Evolutionary conservation across 164 flowering plant genomes (phyloP), one percentile per base, ranked within the genome.

Genomic region (Brasenia schreberi): DNA sequence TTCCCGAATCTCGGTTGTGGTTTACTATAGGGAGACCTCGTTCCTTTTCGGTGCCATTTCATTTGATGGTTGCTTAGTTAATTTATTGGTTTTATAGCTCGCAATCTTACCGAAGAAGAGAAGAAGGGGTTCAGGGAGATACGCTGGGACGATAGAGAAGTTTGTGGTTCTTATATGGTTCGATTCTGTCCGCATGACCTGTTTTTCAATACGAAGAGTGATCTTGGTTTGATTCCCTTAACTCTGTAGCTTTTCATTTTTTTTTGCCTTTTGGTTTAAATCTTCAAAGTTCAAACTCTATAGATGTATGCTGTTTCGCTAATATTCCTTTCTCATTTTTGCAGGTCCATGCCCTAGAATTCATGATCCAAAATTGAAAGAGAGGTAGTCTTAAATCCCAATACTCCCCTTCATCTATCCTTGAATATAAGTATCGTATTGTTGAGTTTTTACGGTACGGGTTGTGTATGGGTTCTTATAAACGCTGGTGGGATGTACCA

Each of bases 131-230:
- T 71, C 74, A 85, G 71, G 69, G 99, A 92, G 74, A 65, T 94
- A 11, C 75, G 75, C 11, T 94, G 99, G 99, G 99, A 91, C 65
- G 91, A 85, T 72, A 90, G 85, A 77, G 99, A 95, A 67, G 99
- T 88, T 67, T 94, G 99, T 65, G 83, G 79, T 16, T 81, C 71
- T 65, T 95, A 85, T 68, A 95, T 95, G 99, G 88, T 92, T 72
- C 84, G 97, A 4, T 92, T 95, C 72, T 95, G 99, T 70, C 99
- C 99, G 16, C 99, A 95, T 61, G 99, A 95, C 78, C 81, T 95
- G 76, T 95, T 95, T 70, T 92, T 95, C 72, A 95, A 92, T 72
- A 95, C 99, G 9, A 81, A 87, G 9, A 95, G 99, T 70, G 99
- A 95, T 80, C 88, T 95, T 2, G 99, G 98, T 93, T 62, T 18